These are phyloP conservation scores for Lipomyces lipofer DNA, from an alignment of 805 yeast species.

Conservation along the genomic window DNA sequence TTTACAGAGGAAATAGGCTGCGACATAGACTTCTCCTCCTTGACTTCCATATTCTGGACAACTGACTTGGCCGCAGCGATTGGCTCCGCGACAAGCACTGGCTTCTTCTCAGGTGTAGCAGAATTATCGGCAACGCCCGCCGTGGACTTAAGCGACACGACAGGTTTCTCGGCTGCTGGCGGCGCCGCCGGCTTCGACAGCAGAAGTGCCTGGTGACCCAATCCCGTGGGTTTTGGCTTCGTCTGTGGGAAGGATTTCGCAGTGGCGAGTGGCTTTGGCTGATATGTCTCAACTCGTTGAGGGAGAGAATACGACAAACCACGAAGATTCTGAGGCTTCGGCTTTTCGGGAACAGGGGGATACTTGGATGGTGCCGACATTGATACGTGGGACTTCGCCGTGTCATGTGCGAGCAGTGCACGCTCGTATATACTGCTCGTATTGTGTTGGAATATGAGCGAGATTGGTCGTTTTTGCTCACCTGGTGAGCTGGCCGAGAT, in stretches of 20 bases:
- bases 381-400: neutral
- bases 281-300: too few relatives aligned
- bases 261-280: neutral
- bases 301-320: neutral
- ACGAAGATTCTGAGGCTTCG: neutral
- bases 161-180: neutral
- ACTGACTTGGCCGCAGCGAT: neutral
- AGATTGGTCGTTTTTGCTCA: neutral
- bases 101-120: neutral
- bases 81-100: neutral
- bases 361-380: neutral
- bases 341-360: constrained; percentile 2
- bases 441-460: neutral
- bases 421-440: neutral
- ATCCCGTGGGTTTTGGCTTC: neutral
- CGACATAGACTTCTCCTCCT: neutral
- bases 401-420: neutral
- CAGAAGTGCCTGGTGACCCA: neutral
- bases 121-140: neutral
- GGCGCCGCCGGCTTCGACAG: neutral
- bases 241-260: neutral
- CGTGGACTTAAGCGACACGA: too few relatives aligned
- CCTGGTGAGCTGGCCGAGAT: neutral
- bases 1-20: neutral
- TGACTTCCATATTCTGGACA: neutral